A percentile compares a stretch with the other conserved stretches of the same genome.
These are phyloP conservation scores for Phyllosticta citriasiana DNA, from an alignment of 2,329 filamentous ascomycete species.

Conservation along the genomic window DNA sequence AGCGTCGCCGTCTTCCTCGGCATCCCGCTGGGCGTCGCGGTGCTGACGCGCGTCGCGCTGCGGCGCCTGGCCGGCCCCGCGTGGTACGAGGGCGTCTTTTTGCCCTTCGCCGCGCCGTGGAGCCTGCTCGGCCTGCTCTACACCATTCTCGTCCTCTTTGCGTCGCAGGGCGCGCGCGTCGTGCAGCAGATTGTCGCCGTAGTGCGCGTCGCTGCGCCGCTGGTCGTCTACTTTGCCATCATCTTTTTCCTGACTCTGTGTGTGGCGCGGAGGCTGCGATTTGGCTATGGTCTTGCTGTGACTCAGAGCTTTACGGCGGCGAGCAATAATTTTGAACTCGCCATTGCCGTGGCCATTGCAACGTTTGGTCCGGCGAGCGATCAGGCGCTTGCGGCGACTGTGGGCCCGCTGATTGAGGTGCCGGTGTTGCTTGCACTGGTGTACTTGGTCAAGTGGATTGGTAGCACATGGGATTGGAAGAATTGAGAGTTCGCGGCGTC, in stretches of 20 bases:
- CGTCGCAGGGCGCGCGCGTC: constrained; percentile 65
- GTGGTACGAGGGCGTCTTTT: constrained; percentile 60
- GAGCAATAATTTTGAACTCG: constrained; percentile 89
- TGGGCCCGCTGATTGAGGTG: constrained; percentile 79
- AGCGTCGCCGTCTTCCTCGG: constrained; percentile 70
- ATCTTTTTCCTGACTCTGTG: constrained; percentile 63
- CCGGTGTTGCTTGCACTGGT: constrained; percentile 70
- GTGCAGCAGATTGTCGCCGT: constrained; percentile 78
- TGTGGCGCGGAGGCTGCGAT: constrained; percentile 55
- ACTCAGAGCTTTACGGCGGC: constrained; percentile 84
- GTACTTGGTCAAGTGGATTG: constrained; percentile 57
- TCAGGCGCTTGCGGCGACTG: constrained; percentile 67
- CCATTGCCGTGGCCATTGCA: constrained; percentile 78
- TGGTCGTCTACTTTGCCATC: constrained; percentile 69
- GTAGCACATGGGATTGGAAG: constrained; percentile 31
- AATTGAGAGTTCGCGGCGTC: neutral
- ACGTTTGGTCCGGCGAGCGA: constrained; percentile 69
- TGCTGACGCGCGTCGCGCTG: constrained; percentile 61
- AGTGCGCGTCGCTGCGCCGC: constrained; percentile 66
- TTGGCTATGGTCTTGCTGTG: constrained; percentile 58
- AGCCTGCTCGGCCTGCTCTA: constrained; percentile 77
- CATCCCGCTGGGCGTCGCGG: constrained; percentile 69
- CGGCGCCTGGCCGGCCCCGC: constrained; percentile 43
- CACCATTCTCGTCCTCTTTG: constrained; percentile 79
- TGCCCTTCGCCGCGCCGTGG: constrained; percentile 61